Evolutionary conservation across 345 rosid species (phyloP).

Genomic region (Citrus trifoliata): DNA sequence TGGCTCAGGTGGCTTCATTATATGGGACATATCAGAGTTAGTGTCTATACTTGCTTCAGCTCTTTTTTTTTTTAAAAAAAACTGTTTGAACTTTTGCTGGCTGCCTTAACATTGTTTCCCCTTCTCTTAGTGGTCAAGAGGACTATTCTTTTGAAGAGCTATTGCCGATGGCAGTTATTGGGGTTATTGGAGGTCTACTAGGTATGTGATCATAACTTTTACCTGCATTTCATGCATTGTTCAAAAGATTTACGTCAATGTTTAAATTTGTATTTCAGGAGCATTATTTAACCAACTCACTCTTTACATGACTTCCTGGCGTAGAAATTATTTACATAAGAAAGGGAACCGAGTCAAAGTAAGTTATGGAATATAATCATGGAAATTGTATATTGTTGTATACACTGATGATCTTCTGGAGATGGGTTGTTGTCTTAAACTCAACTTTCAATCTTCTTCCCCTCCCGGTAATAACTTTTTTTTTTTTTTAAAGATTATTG

Average conservation of each 20-base stretch:
- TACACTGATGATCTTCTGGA: conserved; percentile 7
- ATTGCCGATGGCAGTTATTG: conserved; percentile 96
- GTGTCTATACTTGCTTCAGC: conserved; percentile 25
- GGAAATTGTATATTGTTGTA: neutral
- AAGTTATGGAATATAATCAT: conserved; percentile 7
- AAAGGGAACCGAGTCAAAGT: conserved; percentile 87
- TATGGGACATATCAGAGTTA: conserved; percentile 95
- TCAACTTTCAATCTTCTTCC: neutral
- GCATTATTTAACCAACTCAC: conserved; percentile 98
- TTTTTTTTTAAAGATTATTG: conserved; percentile 53
- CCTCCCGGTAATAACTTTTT: neutral
- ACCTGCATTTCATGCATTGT: conserved; percentile 8
- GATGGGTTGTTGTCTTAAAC: conserved; percentile 5
- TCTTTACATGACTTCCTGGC: conserved; percentile 74
- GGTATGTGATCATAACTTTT: conserved; percentile 38
- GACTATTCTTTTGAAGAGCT: conserved; percentile 90
- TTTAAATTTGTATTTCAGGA: conserved; percentile 42
- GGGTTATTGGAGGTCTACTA: conserved; percentile 89
- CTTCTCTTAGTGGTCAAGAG: conserved; percentile 75
- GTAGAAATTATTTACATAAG: conserved; percentile 83
- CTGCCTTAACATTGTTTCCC: conserved; percentile 16
- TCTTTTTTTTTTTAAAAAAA: neutral
- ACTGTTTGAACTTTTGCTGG: conserved; percentile 2
- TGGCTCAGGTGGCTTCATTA: conserved; percentile 93
- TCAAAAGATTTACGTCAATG: neutral